A percentile compares a stretch with the other conserved stretches of the same genome.
Evolutionary conservation across 2,329 filamentous ascomycete species (phyloP).

Genomic region (Phaeosphaeriaceae sp.): DNA sequence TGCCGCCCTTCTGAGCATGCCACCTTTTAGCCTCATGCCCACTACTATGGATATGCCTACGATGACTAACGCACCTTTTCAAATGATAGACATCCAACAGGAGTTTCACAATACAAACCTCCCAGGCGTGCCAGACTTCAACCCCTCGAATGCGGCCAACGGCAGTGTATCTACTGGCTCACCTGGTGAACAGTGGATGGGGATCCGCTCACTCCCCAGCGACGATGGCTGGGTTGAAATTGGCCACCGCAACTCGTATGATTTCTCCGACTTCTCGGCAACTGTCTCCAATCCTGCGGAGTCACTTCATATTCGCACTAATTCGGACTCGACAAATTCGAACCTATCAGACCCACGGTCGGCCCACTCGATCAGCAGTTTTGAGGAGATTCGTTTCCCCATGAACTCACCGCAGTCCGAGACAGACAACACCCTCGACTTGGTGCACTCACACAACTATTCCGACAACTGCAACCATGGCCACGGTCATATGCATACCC

Average conservation of each 20-base stretch:
- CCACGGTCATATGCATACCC: constrained; percentile 17
- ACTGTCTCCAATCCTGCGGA: constrained; percentile 92
- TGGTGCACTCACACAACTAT: constrained; percentile 31
- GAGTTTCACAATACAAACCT: constrained; percentile 61
- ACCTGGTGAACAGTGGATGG: constrained; percentile 79
- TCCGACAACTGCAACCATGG: constrained; percentile 37
- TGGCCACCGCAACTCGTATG: constrained; percentile 68
- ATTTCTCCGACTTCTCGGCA: constrained; percentile 62
- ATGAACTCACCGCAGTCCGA: constrained; percentile 87
- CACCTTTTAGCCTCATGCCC: constrained; percentile 51
- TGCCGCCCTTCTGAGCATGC: constrained; percentile 49
- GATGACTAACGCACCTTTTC: constrained; percentile 37
- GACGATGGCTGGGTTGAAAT: constrained; percentile 89
- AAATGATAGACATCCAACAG: constrained; percentile 72
- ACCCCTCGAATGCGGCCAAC: constrained; percentile 28
- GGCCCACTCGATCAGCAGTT: constrained; percentile 76
- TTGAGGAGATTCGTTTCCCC: constrained; percentile 74
- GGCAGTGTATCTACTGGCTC: constrained; percentile 63
- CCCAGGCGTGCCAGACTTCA: constrained; percentile 58
- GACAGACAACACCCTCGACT: constrained; percentile 39
- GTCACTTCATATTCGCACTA: constrained; percentile 84
- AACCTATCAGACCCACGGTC: constrained; percentile 69
- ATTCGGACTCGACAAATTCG: constrained; percentile 86
- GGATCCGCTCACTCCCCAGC: constrained; percentile 85
- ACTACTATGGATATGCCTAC: constrained; percentile 50